Evolutionary conservation across 208 protist species (phyloP), one percentile per base, ranked within the genome.

Genomic region (Phytomonas sp.): DNA sequence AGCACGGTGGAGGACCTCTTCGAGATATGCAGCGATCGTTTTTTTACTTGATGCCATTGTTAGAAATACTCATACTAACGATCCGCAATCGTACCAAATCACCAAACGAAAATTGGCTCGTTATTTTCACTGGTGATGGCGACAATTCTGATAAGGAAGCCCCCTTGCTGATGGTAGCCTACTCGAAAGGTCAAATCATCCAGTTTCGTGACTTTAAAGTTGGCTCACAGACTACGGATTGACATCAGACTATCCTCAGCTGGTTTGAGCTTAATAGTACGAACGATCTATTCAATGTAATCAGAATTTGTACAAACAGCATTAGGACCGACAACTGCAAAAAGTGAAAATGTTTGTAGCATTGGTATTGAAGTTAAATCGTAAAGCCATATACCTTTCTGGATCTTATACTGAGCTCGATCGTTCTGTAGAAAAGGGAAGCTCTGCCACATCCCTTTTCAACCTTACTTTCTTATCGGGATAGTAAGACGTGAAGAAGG

Each of bases 291-390:
- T 42, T 14, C 19, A 65, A 78, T 29, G 63, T 83, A 10, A 64
- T 86, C 2, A 85, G 88, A 60, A 82, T 93, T 36, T 91, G 88
- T 73, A 87, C 83, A n/a, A 75, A 63, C 40, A 85, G 88, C 62
- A 65, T 75, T 34, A 36, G 61, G 29, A 78, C 86, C 12, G 66
- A 33, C 16, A 93, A 91, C 71, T 93, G 88, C 79, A 69, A 67
- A 26, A 64, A n/a, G n/a, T n/a, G n/a, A n/a, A n/a, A n/a, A n/a
- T n/a, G n/a, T n/a, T n/a, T n/a, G n/a, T n/a, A n/a, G n/a, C n/a
- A n/a, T n/a, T n/a, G n/a, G n/a, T n/a, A n/a, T n/a, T n/a, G n/a
- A n/a, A n/a, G n/a, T n/a, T n/a, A n/a, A n/a, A n/a, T n/a, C n/a
- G n/a, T n/a, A n/a, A n/a, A n/a, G n/a, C n/a, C n/a, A n/a, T n/a